phyloP scores from a whole-genome alignment of 768 basidiomycete species.

The Boletus edulis region DNA sequence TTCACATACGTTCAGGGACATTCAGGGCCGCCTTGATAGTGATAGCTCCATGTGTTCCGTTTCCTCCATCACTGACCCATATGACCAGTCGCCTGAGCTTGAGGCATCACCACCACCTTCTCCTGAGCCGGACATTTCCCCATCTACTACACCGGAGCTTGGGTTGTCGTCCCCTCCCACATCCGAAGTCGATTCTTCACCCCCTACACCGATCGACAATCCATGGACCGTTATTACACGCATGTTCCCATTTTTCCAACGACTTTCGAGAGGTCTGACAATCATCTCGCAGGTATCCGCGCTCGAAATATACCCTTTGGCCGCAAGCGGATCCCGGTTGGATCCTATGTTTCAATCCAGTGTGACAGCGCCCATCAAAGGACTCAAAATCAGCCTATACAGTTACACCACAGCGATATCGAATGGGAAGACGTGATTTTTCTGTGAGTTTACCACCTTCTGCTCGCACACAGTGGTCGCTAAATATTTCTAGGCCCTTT shows the following conservation, averaged over 20 bases:
- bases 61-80: neutral
- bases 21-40: neutral
- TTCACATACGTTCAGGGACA: neutral
- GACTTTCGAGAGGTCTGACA: neutral
- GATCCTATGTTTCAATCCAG: neutral
- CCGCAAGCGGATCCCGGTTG: neutral
- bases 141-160: neutral
- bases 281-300: neutral
- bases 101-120: neutral
- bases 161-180: neutral
- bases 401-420: neutral
- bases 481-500: neutral
- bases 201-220: neutral
- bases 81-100: neutral
- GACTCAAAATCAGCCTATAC: neutral
- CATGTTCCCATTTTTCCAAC: neutral
- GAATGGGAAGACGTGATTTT: neutral
- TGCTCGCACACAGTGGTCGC: neutral
- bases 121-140: neutral
- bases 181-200: neutral
- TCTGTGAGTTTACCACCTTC: neutral
- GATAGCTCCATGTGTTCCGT: neutral
- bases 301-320: neutral
- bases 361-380: neutral
- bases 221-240: neutral